Evolutionary conservation across 306 rosid species (phyloP), one percentile per base, ranked within the genome.

Genomic region (Dryas drummondii): DNA sequence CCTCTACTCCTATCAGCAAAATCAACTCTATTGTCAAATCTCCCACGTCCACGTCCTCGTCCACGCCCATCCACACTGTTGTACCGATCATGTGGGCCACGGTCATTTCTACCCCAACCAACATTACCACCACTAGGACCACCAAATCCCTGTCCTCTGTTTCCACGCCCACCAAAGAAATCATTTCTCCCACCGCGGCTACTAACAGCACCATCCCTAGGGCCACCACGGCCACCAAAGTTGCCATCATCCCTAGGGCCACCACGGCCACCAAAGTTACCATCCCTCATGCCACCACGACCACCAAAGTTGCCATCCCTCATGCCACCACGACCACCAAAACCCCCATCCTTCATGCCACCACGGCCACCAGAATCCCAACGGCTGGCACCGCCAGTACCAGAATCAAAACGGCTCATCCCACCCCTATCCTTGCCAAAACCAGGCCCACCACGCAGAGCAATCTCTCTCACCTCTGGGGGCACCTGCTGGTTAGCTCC

Each of bases 401-500:
- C 83, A 40, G 83, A 77, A 59, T 88, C 92, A 78, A 90, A 87
- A 42, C 93, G 93, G 65, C 62, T 87, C 83, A 86, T 80, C 15
- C 76, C 83, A 45, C 88, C 86, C 66, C 93, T 85, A 57, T 94
- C 97, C 84, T 82, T 96, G 56, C 90, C 97, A 77, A 92, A 90
- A 79, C 84, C 82, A 4, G 93, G 86, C 57, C 93, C 88, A 46
- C 99, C 98, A 70, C 96, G 98, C 52, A 65, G 68, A 79, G 99
- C 92, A 54, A 96, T 89, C 71, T 96, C 93, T 19, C 91, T 85
- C 50, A 96, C 76, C 81, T 96, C 97, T 10, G 94, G 92, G 68
- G 96, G 99, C 81, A 96, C 99, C 12, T 64, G 82, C 84, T 96
- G 99, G 78, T 96, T 93, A 42, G 99, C 99, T 74, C 99, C 98